These are phyloP conservation scores for Begonia peltatifolia DNA, from an alignment of 306 rosid genomes.

Conservation along the genomic window DNA sequence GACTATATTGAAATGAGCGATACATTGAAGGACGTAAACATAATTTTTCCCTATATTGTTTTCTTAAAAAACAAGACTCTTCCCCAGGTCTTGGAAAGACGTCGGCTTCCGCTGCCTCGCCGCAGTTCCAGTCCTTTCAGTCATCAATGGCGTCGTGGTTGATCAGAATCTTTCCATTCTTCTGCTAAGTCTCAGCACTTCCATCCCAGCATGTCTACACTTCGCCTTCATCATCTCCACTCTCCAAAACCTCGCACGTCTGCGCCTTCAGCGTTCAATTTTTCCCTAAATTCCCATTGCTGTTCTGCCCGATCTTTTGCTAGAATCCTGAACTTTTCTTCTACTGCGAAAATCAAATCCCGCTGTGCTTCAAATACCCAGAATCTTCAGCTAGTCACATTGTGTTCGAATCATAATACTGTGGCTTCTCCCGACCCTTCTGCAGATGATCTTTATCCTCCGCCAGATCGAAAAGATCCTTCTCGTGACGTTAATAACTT, in stretches of 20 bases:
- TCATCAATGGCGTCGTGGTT: too few species aligned
- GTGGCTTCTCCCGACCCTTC: neutral
- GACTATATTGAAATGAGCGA: too few species aligned
- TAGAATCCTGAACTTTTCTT: neutral
- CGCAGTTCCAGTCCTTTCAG: too few species aligned
- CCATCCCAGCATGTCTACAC: slow-evolving; percentile 3
- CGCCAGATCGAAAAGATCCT: neutral
- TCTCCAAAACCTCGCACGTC: slow-evolving; percentile 3
- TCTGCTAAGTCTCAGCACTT: too few species aligned
- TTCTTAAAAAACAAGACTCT: too few species aligned
- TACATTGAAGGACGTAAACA: too few species aligned
- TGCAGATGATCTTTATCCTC: too few species aligned
- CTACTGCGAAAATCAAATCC: neutral
- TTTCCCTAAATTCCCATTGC: neutral
- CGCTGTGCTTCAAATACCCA: slow-evolving; percentile 2
- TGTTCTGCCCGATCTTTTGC: slow-evolving; percentile 1
- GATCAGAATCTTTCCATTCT: too few species aligned
- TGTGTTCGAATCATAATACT: neutral
- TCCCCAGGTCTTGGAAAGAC: too few species aligned
- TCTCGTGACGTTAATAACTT: slow-evolving; percentile 17
- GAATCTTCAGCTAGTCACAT: neutral
- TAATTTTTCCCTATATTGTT: too few species aligned
- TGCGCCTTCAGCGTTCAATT: neutral
- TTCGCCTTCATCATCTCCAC: slow-evolving; percentile 8
- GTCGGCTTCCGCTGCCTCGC: too few species aligned